These are phyloP conservation scores for Myxozyma udenii DNA, from an alignment of 805 yeast genomes.

Conservation along the genomic window DNA sequence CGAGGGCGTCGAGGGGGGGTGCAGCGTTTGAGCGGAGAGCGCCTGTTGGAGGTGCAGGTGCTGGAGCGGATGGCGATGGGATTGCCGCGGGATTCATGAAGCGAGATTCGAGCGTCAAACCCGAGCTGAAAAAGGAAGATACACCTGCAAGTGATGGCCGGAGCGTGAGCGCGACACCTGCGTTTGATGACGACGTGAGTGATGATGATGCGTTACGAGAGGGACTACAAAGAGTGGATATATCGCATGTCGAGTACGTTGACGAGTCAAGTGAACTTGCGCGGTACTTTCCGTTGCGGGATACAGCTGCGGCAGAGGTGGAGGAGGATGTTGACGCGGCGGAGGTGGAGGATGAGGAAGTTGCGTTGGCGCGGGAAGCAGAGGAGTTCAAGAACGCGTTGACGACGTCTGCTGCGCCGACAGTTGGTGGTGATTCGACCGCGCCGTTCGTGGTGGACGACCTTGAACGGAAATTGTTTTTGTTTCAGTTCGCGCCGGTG, in stretches of 20 bases:
- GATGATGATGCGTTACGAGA: slow-evolving; percentile 22
- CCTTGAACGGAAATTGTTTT: slow-evolving; percentile 34
- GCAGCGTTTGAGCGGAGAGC: slow-evolving; percentile 11
- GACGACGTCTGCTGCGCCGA: too few relatives aligned
- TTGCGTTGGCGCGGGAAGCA: slow-evolving; percentile 9
- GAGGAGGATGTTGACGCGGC: slow-evolving; percentile 6
- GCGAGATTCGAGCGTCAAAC: not conserved
- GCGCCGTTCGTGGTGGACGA: slow-evolving; percentile 5
- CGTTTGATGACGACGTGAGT: slow-evolving; percentile 5
- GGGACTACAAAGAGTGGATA: slow-evolving; percentile 26
- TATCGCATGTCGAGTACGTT: slow-evolving; percentile 8
- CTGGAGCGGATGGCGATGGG: not conserved
- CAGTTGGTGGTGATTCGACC: not conserved
- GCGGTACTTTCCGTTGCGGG: slow-evolving; percentile 26
- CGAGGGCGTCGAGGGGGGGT: slow-evolving; percentile 2
- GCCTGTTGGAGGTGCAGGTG: not conserved
- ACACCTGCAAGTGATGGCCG: not conserved
- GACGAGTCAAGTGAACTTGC: slow-evolving; percentile 11
- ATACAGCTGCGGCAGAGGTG: not conserved
- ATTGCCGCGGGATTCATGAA: slow-evolving; percentile 3
- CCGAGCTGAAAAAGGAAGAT: not conserved
- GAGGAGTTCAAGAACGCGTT: slow-evolving; percentile 9
- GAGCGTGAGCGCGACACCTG: not conserved
- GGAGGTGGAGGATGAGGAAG: slow-evolving; percentile 14
- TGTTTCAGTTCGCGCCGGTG: slow-evolving; percentile 51